Evolutionary conservation across 192 early-diverging fungal species (phyloP), one percentile per base, ranked within the genome.

Genomic region (Gryganskiella cystojenkinii): DNA sequence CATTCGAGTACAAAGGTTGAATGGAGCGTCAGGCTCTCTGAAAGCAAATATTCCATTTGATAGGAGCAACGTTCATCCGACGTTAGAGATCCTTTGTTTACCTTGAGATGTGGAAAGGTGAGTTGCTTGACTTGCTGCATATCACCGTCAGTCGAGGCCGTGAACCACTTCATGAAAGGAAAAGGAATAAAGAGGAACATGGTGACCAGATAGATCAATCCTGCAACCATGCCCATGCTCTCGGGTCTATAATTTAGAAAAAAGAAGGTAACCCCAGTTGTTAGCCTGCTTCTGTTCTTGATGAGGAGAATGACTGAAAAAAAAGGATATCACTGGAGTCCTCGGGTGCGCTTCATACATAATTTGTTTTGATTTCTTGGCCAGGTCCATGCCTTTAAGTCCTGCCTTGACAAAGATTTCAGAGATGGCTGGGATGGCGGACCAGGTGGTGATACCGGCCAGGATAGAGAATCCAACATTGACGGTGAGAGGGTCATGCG

Each of bases 101-200:
- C 92, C 86, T 89, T 93, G 51, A 92, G 67, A 53, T 91, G 84
- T 8, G 92, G 91, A 80, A 95, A 95, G 0, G 83, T 87, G 63
- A 79, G 82, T 7, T 70, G 43, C 51, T 49, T 58, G 35, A 84
- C 72, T 27, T 74, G 72, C 25, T 84, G 84, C 44, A 65, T 66
- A 31, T 76, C 43, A 27, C 63, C 79, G 50, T 63, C 71, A n/a
- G 59, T 35, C 14, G 59, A 46, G 20, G 76, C 85, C 59, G 69
- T 65, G 79, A 95, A 92, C 92, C 93, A 98, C 20, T 83, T 79
- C 52, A 94, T 87, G 75, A 99, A 99, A 13, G 95, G 96, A 25
- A 95, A 92, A 0, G 98, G 98, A 27, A 99, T 96, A 68, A 98
- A 98, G 28, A 97, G 47, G 71, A 98, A 96, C 66, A 98, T 87